These are phyloP conservation scores for Stachybotrys elegans DNA, from an alignment of 2,329 filamentous ascomycete genomes.

Conservation along the genomic window DNA sequence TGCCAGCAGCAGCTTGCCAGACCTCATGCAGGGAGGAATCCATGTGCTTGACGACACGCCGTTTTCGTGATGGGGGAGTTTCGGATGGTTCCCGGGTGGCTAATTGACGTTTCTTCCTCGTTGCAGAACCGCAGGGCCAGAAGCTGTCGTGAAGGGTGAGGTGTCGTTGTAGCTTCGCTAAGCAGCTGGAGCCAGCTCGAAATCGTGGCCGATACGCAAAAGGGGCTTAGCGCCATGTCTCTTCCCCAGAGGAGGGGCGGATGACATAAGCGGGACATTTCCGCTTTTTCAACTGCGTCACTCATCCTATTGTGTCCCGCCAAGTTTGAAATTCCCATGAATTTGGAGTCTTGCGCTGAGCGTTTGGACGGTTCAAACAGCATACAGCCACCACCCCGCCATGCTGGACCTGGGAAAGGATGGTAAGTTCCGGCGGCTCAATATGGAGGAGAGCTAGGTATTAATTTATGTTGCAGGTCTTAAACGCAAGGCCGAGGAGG, in stretches of 20 bases:
- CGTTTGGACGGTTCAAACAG: no score
- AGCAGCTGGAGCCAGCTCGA: slow-evolving; percentile 20
- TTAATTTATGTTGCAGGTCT: slow-evolving; percentile 42
- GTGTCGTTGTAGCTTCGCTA: slow-evolving; percentile 16
- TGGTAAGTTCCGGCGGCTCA: no score
- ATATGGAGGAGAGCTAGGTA: no score
- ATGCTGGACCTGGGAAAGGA: no score
- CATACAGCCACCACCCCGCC: no score
- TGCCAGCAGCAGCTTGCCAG: slow-evolving; percentile 88
- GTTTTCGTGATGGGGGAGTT: background rate
- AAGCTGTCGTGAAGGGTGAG: slow-evolving; percentile 3
- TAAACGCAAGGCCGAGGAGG: slow-evolving; percentile 71
- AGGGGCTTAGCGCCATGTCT: slow-evolving; percentile 22
- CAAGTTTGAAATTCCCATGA: no score
- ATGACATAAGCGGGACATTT: slow-evolving; percentile 27
- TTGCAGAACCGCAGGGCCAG: slow-evolving; percentile 15
- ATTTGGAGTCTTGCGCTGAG: slow-evolving; percentile 4
- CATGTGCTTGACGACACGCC: slow-evolving; percentile 43
- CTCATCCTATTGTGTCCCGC: no score
- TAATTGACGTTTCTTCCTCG: slow-evolving; percentile 17
- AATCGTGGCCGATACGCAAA: slow-evolving; percentile 28
- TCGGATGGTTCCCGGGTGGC: slow-evolving; percentile 1
- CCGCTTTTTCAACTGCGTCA: slow-evolving; percentile 5
- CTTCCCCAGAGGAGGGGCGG: background rate
- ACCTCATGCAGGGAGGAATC: slow-evolving; percentile 80